phyloP scores from a whole-genome alignment of 2,329 filamentous ascomycete species.

The Nothophoma quercina region DNA sequence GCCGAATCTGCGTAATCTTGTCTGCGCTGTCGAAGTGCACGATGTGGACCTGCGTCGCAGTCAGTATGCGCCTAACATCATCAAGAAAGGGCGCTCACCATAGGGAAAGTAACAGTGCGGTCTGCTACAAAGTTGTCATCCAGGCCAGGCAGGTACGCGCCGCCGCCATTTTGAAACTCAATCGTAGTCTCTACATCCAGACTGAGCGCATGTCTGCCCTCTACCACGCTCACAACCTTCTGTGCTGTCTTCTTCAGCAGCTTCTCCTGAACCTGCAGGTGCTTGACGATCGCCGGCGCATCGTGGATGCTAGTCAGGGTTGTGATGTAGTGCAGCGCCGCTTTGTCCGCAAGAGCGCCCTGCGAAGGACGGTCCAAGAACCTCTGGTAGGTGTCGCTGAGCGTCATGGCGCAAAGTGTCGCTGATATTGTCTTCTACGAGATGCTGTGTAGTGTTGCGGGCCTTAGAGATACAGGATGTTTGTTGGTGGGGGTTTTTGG shows the following conservation, averaged over 20 bases:
- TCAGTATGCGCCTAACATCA: constrained; percentile 10
- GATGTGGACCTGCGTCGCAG: constrained; percentile 66
- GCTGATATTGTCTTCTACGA: constrained; percentile 2
- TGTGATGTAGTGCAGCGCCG: constrained; percentile 79
- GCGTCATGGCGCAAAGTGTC: constrained; percentile 30
- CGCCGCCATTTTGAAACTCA: constrained; percentile 82
- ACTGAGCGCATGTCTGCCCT: constrained; percentile 73
- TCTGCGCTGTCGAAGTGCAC: constrained; percentile 79
- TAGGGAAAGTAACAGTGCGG: constrained; percentile 76
- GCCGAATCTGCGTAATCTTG: constrained; percentile 86
- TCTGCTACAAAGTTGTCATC: constrained; percentile 95
- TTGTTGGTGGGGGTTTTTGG: constrained; percentile 11
- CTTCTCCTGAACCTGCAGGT: constrained; percentile 74
- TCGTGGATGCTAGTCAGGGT: constrained; percentile 79
- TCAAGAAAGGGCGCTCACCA: constrained; percentile 66
- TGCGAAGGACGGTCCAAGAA: constrained; percentile 56
- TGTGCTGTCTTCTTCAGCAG: constrained; percentile 85
- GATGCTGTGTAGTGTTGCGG: constrained; percentile 13
- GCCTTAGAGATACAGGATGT: constrained; percentile 9
- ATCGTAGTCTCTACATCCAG: constrained; percentile 83
- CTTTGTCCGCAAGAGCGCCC: constrained; percentile 54
- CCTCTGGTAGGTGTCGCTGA: constrained; percentile 53
- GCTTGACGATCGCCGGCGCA: constrained; percentile 79
- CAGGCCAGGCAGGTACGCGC: constrained; percentile 83
- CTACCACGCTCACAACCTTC: constrained; percentile 75